Base-by-base conservation (phyloP, 768 basidiomycete genomes). In the Boletus eberwhitei region DNA sequence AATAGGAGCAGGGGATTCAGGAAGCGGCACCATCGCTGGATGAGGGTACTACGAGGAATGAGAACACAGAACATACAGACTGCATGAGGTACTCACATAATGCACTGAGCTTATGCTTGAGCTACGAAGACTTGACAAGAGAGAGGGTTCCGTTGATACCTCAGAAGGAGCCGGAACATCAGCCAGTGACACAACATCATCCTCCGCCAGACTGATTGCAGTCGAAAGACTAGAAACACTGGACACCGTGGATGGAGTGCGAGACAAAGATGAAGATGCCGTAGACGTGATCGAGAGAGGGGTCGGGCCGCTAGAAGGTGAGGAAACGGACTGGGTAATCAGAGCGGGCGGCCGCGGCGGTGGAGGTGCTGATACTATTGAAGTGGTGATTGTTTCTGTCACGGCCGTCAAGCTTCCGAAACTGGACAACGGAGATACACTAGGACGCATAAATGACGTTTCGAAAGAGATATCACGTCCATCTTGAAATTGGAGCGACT, bases 391-490 rank as follows among this genome's bases (percentile, higher is more conserved):
- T 1, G 71, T 64, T 17, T 73, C 74, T 12, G 74, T 66, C 35
- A 74, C 56, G 7, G 68, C 73, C 9, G 74, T 71, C 26, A 74
- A 60, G 48, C 68, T 66, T 37, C 64, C 64, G 0, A 69, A 48
- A n/a, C 69, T 72, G 4, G 63, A 69, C 4, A 70, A 53, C 2
- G 74, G 69, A 2, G 74, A 67, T 38, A 67, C 79, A 55, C 79
- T 87, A 0, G 89, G 87, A 29, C 86, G 75, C 64, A 90, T 73
- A 66, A 87, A 77, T 0, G 89, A 90, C 0, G 88, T 88, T 53
- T 91, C 90, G 53, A 84, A 86, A 0, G 88, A 90, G 0, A 63
- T 72, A 58, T 91, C 90, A 9, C 62, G 66, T 5, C 77, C 79
- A 41, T 92, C 88, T 1, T 79, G 82, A 41, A 90, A 66, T 0